Conservation (phyloP, 2,329 filamentous ascomycete species). For the Penicillium sp. region DNA sequence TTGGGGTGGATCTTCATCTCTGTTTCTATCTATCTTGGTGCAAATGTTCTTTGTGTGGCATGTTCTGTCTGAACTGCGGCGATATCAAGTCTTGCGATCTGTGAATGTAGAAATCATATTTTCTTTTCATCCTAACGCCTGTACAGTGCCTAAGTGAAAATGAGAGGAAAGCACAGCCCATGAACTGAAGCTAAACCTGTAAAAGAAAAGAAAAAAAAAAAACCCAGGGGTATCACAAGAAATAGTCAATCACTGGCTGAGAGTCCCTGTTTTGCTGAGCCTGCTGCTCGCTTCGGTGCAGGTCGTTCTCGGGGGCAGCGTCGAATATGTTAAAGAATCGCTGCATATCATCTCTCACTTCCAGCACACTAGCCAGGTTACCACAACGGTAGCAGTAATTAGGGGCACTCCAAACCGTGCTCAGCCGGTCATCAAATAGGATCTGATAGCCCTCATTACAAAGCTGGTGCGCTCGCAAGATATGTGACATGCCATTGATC, state of each 20-base stretch:
- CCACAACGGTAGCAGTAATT: constrained; percentile 96
- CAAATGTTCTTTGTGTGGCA: constrained; percentile 8
- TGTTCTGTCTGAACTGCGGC: constrained; percentile 21
- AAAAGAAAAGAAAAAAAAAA: constrained; percentile 14
- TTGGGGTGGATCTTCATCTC: constrained; percentile 1
- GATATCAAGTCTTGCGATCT: constrained; percentile 17
- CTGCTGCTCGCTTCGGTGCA: constrained; percentile 77
- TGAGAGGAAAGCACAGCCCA: constrained; percentile 2
- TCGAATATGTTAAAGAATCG: constrained; percentile 98
- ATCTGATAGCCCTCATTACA: constrained; percentile 98
- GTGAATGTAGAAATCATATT: constrained; percentile 24
- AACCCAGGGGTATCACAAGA: constrained; percentile 56
- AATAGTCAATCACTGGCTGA: constrained; percentile 66
- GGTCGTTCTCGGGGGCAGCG: constrained; percentile 87
- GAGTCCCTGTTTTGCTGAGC: constrained; percentile 65
- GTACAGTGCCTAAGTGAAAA: constrained; percentile 15
- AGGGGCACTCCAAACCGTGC: constrained; percentile 96
- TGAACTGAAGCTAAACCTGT: constrained; percentile 10
- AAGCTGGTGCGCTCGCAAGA: constrained; percentile 93
- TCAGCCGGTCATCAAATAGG: constrained; percentile 88
- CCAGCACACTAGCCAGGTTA: constrained; percentile 93
- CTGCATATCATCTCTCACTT: constrained; percentile 90
- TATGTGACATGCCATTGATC: constrained; percentile 97
- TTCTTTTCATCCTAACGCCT: constrained; percentile 32
- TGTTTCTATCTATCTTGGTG: no score